Base-by-base conservation (phyloP, 345 rosid species). In the Eutrema yunnanense region DNA sequence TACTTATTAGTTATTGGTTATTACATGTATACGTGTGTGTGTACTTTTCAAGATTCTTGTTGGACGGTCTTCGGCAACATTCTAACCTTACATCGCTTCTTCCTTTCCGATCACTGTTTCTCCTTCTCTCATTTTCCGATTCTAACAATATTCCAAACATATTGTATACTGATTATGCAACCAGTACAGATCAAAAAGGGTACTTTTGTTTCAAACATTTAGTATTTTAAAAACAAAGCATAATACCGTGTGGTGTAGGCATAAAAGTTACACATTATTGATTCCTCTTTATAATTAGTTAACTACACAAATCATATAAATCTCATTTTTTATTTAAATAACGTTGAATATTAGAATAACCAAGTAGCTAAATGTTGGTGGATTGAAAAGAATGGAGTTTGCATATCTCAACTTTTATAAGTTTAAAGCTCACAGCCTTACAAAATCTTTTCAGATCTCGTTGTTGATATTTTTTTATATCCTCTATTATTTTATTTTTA, bases 31-130 rank as follows among this genome's bases (percentile, higher is more conserved):
- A 51, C 13, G 60, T 11, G 75, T 63, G n/a, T 29, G 13, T 38
- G 29, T 65, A 48, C 65, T 65, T 73, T 55, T 22, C 33, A 74
- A 74, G 61, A 67, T 67, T 67, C 68, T 14, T 58, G n/a, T n/a
- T n/a, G n/a, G n/a, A 61, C 73, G 5, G 57, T 75, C 61, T 74
- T 57, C 6, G 34, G 34, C 29, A 65, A 65, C 34, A 41, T 56
- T 71, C 10, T 29, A 47, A 46, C 77, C 77, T 73, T 37, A 34
- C 70, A 41, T 58, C 41, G 44, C 61, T 37, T 34, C 40, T 52
- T 68, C 6, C 49, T 37, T 68, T 75, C 63, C 40, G 22, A 74
- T 52, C 74, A 67, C 73, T 52, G 57, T 75, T 67, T 74, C 73
- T 75, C 69, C 49, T 42, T 75, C 73, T 51, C 68, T 74, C 73